Base-by-base conservation (phyloP, 2,329 filamentous ascomycete genomes). In the Akanthomyces uredinophilus region DNA sequence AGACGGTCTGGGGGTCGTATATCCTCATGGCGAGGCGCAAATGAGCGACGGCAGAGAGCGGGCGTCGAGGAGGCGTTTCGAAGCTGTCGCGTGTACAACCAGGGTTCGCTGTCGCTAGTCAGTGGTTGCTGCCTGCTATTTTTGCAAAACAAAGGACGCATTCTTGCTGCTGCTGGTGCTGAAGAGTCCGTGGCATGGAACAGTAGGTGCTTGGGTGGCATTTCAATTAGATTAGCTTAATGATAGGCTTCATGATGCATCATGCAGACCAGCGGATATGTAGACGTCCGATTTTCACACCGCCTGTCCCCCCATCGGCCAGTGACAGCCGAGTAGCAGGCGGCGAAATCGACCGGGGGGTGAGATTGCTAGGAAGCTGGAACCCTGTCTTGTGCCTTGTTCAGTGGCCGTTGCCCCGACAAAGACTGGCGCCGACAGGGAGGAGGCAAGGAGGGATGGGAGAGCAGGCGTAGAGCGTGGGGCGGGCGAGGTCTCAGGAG, bases 1-100 rank as follows among this genome's bases (percentile, higher is more conserved):
- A 83, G 63, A 79, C 79, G 56, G 83, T 87, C 66, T 87, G 86
- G 85, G 86, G 84, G 0, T 86, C 81, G 63, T 82, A 80, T 44
- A 74, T 88, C 54, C 68, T 88, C 49, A 75, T 87, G 76, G 83
- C 83, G 18, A 80, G 79, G 70, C 79, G 76, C 66, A 63, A 51
- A 41, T 68, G 20, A 37, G 4, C 22, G 8, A 58, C 29, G 43
- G 11, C 32, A 35, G 32, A 35, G 10, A 8, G 4, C 32, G 10
- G 55, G 32, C 11, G 46, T 43, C 24, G 37, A 44, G 39, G 49
- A 60, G 27, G 50, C 22, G 49, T 61, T 61, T 61, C 58, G 58
- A 41, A 52, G 14, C 13, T 14, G 37, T 51, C 37, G 57, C 57
- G 46, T 18, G 18, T 22, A 18, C 22, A 35, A 18, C 10, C 2